Conservation (phyloP, 306 rosid genomes). For the Sindora glabra region DNA sequence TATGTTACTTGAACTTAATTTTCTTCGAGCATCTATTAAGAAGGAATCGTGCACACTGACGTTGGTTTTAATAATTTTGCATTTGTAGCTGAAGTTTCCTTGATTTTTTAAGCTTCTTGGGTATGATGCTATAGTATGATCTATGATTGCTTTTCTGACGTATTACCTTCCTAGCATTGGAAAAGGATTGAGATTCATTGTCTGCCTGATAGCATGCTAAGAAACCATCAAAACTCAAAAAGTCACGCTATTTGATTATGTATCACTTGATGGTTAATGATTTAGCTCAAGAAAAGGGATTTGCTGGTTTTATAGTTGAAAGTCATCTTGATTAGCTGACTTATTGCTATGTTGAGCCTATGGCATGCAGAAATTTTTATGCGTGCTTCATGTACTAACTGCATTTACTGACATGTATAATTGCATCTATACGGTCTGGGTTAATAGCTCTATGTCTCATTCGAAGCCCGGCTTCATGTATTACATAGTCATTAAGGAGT, state of each 20-base stretch:
- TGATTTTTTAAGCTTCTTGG: background rate
- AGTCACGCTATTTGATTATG: background rate
- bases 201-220: constrained; percentile 13
- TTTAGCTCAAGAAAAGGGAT: background rate
- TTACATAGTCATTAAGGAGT: no score
- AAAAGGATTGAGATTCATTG: constrained; percentile 24
- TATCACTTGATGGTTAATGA: background rate
- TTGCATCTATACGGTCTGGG: no score
- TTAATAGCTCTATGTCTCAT: no score
- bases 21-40: background rate
- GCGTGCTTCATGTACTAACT: no score
- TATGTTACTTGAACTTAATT: background rate
- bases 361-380: no score
- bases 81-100: background rate
- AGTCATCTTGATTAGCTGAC: constrained; percentile 11
- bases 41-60: background rate
- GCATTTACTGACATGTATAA: no score
- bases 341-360: constrained; percentile 2
- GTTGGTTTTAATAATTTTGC: background rate
- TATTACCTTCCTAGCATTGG: constrained; percentile 19
- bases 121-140: background rate
- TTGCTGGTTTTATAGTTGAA: constrained; percentile 6
- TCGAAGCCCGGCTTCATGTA: no score
- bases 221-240: constrained; percentile 2
- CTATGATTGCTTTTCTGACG: background rate